phyloP scores from a whole-genome alignment of 306 rosid genomes.

The Trifolium subterraneum region DNA sequence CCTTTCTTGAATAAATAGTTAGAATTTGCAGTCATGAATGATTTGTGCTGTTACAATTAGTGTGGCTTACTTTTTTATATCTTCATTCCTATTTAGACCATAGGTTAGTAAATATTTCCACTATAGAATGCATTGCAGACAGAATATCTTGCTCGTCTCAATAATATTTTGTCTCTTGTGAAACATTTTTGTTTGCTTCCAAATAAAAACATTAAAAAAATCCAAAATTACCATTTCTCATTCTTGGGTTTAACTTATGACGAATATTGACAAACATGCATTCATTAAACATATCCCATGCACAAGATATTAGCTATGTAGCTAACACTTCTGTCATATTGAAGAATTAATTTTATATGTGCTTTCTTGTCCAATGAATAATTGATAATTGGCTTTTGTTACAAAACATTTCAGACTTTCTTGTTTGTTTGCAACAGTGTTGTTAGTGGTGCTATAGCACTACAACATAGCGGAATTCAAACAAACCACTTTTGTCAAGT shows the following conservation, averaged over 20 bases:
- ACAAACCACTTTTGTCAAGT: not conserved
- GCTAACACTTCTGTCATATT: not conserved
- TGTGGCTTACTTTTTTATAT: conserved; percentile 1
- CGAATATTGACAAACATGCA: not conserved
- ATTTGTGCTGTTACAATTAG: not conserved
- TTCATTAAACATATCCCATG: not conserved
- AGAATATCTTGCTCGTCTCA: conserved; percentile 12
- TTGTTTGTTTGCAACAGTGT: conserved; percentile 5
- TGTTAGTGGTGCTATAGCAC: not conserved
- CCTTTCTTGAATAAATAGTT: conserved; percentile 28
- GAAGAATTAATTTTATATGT: not conserved
- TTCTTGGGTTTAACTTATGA: not conserved
- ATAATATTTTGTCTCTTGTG: not conserved
- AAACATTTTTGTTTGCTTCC: conserved; percentile 6
- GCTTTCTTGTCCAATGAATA: not conserved
- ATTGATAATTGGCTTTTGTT: not conserved
- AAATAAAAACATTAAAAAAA: not conserved
- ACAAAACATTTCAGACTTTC: conserved; percentile 6
- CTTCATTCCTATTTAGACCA: conserved; percentile 3
- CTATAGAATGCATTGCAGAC: not conserved
- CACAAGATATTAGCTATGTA: conserved; percentile 19
- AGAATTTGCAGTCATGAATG: conserved; percentile 1
- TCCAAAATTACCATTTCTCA: conserved; percentile 21
- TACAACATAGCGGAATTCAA: not conserved
- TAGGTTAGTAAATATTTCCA: conserved; percentile 15